A percentile compares a stretch with the other conserved stretches of the same genome.
These are phyloP conservation scores for Pythium oligandrum DNA, from an alignment of 352 stramenopile species.

Conservation along the genomic window DNA sequence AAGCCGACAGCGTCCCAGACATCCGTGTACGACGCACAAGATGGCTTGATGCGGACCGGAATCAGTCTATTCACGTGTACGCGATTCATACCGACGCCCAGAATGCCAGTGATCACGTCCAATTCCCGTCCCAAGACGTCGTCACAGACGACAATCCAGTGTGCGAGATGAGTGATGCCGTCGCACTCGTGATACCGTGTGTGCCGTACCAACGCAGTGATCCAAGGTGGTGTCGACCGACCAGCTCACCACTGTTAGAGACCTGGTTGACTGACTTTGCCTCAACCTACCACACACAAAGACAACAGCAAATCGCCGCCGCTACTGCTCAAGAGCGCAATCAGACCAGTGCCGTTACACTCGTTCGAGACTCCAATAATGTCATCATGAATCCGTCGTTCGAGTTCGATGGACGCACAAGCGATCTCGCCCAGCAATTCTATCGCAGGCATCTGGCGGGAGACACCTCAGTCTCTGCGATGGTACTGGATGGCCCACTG, in stretches of 20 bases:
- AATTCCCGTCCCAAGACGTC: not conserved
- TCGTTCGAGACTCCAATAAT: conserved; percentile 10
- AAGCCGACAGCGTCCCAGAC: not conserved
- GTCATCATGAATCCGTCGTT: conserved; percentile 14
- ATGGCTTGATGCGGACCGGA: conserved; percentile 3
- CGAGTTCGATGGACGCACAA: conserved; percentile 21
- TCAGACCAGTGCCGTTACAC: not conserved
- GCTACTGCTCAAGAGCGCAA: not conserved
- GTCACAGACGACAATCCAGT: not conserved
- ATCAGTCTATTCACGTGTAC: conserved; percentile 8
- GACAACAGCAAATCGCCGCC: conserved; percentile 1
- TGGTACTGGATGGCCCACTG: conserved; percentile 3
- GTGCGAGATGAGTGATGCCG: not conserved
- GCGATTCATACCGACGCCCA: conserved; percentile 3
- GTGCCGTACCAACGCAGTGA: conserved; percentile 21
- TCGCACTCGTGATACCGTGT: conserved; percentile 19
- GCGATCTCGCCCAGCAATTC: conserved; percentile 33
- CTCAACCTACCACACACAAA: not conserved
- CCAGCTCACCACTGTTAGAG: conserved; percentile 12
- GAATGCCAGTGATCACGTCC: not conserved
- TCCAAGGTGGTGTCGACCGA: conserved; percentile 27
- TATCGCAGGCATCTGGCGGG: conserved; percentile 18
- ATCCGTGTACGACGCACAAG: conserved; percentile 2
- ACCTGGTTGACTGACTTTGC: conserved; percentile 26
- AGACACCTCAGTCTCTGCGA: conserved; percentile 3